Conservation (phyloP, 768 basidiomycete species). For the Imleria badia region DNA sequence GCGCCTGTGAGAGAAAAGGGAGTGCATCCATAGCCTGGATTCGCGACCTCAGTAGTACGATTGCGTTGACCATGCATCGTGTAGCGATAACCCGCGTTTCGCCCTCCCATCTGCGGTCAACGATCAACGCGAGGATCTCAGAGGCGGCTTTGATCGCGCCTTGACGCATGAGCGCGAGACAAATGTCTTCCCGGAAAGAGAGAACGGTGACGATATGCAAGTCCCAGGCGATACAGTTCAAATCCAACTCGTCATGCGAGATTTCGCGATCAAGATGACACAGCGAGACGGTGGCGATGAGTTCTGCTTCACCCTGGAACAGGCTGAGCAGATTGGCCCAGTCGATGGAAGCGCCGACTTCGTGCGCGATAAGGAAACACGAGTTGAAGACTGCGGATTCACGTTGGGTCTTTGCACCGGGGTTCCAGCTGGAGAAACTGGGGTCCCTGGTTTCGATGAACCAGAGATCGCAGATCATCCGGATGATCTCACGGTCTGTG, state of each 20-base stretch:
- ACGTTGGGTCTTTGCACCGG: conserved; percentile 15
- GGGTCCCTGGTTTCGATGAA: conserved; percentile 26
- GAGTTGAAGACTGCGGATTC: conserved; percentile 31
- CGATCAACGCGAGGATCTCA: conserved; percentile 20
- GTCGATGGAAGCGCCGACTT: conserved; percentile 16
- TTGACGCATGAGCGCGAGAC: conserved; percentile 19
- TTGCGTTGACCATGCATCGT: conserved; percentile 22
- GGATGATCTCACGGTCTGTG: conserved; percentile 27
- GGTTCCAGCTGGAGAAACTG: conserved; percentile 24
- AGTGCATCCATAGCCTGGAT: conserved; percentile 26
- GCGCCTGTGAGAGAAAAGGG: conserved; percentile 27
- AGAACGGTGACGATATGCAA: conserved; percentile 26
- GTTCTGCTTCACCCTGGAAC: conserved; percentile 19
- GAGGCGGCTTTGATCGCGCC: conserved; percentile 25
- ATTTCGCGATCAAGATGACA: conserved; percentile 28
- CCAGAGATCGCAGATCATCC: conserved; percentile 30
- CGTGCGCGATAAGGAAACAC: conserved; percentile 28
- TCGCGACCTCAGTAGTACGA: conserved; percentile 15
- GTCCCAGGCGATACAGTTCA: conserved; percentile 30
- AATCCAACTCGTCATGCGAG: conserved; percentile 16
- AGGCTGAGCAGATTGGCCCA: conserved; percentile 24
- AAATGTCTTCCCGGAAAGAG: conserved; percentile 17
- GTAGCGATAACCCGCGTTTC: conserved; percentile 14
- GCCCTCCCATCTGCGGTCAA: conserved; percentile 14
- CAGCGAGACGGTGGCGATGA: conserved; percentile 21